Base-by-base conservation (phyloP, 1,284 basidiomycete species). In the Entoloma clypeatum region DNA sequence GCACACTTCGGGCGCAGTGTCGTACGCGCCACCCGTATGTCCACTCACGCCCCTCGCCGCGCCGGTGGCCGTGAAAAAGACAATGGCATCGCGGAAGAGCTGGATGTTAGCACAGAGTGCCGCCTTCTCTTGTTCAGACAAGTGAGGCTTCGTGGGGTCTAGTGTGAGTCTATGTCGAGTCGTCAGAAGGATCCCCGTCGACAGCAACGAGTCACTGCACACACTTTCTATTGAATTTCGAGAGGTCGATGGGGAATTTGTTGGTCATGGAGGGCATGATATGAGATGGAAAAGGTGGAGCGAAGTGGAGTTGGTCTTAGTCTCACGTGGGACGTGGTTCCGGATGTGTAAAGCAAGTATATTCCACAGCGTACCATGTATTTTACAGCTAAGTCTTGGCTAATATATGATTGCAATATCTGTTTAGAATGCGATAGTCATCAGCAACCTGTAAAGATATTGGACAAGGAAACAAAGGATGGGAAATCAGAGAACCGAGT, bases 1-100 rank as follows among this genome's bases (percentile, higher is more conserved):
- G 59, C 77, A 79, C 26, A 89, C 81, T 64, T 91, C 87, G 0
- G 86, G 86, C 7, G 87, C 83, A 22, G 88, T 91, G 60, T 92
- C 88, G 57, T 79, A 92, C 3, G 89, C 85, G 55, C 88, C 88
- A 53, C 85, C 85, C 80, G 87, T 89, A 62, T 92, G 88, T 21
- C 87, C 87, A 52, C 85, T 86, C 35, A 88, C 85, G 37, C 86
- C 87, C 39, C 87, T 72, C 1, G 86, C 87, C 41, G 87, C 77
- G 48, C 84, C 88, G 8, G 82, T 83, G 3, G 87, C 81, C 2
- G 88, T 90, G 63, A 91, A 91, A 40, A 86, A 69, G 18, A 91
- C 79, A 51, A 91, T 87, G 8, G 75, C 79, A 79, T 91, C 88
- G 44, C 88, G 79, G 53, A 90, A 68, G 21, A 91, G 69, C 59